phyloP scores from a whole-genome alignment of 2,329 filamentous ascomycete genomes.

The Cercospora sp. region DNA sequence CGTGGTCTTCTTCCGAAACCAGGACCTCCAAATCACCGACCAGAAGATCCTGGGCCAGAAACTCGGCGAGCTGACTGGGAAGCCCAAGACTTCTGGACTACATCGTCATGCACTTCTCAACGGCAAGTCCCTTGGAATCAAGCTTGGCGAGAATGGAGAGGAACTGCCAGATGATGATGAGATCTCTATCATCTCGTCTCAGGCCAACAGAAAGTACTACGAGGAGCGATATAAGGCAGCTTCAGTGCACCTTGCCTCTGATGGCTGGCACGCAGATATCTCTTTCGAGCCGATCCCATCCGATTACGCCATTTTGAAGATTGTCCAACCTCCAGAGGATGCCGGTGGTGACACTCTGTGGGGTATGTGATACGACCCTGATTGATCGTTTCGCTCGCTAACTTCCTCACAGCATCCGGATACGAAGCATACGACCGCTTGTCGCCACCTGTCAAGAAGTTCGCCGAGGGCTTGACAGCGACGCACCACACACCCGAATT shows the following conservation, averaged over 20 bases:
- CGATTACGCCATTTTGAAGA: constrained; percentile 64
- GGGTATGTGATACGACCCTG: constrained; percentile 38
- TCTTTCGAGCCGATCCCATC: constrained; percentile 64
- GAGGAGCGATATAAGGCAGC: constrained; percentile 21
- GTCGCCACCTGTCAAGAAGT: constrained; percentile 56
- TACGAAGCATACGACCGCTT: constrained; percentile 68
- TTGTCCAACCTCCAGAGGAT: constrained; percentile 58
- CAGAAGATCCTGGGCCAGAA: constrained; percentile 64
- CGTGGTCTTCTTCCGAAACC: constrained; percentile 66
- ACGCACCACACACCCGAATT: constrained; percentile 47
- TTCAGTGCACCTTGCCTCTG: constrained; percentile 13
- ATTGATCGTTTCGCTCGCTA: not conserved
- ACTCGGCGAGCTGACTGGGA: constrained; percentile 61
- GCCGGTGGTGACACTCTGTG: constrained; percentile 61
- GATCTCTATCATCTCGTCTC: constrained; percentile 65
- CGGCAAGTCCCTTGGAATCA: constrained; percentile 33
- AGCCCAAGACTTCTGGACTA: constrained; percentile 58
- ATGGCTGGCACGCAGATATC: constrained; percentile 52
- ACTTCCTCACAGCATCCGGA: constrained; percentile 50
- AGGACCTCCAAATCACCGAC: constrained; percentile 59
- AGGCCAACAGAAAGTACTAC: constrained; percentile 46
- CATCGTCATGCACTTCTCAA: constrained; percentile 53
- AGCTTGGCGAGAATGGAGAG: constrained; percentile 56
- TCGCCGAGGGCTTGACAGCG: constrained; percentile 61
- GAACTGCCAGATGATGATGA: constrained; percentile 57